These are phyloP conservation scores for Neurospora sp. DNA, from an alignment of 495 filamentous ascomycete genomes.

Conservation along the genomic window DNA sequence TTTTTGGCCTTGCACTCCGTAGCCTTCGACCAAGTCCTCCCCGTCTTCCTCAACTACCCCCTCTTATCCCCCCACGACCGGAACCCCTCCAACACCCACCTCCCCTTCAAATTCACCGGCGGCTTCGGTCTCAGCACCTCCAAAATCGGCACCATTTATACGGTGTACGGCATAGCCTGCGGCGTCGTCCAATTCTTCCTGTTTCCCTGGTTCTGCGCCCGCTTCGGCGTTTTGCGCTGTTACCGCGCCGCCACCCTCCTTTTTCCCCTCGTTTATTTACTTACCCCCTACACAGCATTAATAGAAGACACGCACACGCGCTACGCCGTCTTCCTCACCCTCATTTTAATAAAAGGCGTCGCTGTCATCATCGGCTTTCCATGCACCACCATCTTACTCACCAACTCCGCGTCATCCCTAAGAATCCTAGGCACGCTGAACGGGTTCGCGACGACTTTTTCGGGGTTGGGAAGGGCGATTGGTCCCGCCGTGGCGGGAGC, in stretches of 20 bases:
- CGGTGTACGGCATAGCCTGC: slow-evolving; percentile 59
- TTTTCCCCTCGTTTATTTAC: slow-evolving; percentile 64
- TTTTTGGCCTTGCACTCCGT: slow-evolving; percentile 67
- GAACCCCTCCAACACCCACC: slow-evolving; percentile 39
- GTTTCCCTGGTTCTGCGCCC: slow-evolving; percentile 60
- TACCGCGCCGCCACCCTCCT: slow-evolving; percentile 46
- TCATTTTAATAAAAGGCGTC: slow-evolving; percentile 61
- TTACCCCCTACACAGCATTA: slow-evolving; percentile 64
- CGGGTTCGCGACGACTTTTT: slow-evolving; percentile 71
- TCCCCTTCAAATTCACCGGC: slow-evolving; percentile 70
- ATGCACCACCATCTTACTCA: slow-evolving; percentile 78
- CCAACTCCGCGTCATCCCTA: slow-evolving; percentile 70
- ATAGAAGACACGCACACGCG: slow-evolving; percentile 33
- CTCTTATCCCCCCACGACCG: slow-evolving; percentile 26
- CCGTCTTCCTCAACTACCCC: slow-evolving; percentile 74
- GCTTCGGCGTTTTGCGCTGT: slow-evolving; percentile 61
- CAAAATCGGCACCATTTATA: slow-evolving; percentile 68
- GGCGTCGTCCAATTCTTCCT: slow-evolving; percentile 70
- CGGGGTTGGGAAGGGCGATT: slow-evolving; percentile 63
- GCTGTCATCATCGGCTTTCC: slow-evolving; percentile 76
- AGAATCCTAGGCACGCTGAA: slow-evolving; percentile 80
- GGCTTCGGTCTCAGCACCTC: slow-evolving; percentile 44
- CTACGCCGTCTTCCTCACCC: slow-evolving; percentile 36
- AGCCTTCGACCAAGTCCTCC: slow-evolving; percentile 70
- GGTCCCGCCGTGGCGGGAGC: slow-evolving; percentile 63